phyloP scores from a whole-genome alignment of 202 grass and related monocot species.

The Schoenoplectus triqueter region DNA sequence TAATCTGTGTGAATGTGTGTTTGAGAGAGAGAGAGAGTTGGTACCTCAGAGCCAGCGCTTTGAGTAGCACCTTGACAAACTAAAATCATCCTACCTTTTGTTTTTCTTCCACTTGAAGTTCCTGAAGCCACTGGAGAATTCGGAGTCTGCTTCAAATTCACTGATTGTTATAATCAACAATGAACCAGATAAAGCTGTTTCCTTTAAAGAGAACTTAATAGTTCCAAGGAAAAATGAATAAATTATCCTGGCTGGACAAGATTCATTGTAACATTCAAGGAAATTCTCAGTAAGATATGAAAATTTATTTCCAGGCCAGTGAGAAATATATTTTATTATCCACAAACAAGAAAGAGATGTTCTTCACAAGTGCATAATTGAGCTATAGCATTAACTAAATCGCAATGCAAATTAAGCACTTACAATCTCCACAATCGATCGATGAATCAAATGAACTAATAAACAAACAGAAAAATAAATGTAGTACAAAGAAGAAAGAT shows the following conservation, averaged over 20 bases:
- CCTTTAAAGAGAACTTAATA: neutral
- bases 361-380: neutral
- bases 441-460: slow-evolving; percentile 5
- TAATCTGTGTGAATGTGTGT: neutral
- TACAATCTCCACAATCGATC: neutral
- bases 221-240: neutral
- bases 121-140: slow-evolving; percentile 64
- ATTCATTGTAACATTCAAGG: neutral
- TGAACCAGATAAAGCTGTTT: slow-evolving; percentile 6
- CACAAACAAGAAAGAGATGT: no score
- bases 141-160: slow-evolving; percentile 64
- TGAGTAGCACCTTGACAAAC: slow-evolving; percentile 76
- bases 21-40: slow-evolving; percentile 18
- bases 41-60: slow-evolving; percentile 61
- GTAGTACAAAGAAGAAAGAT: neutral
- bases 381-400: slow-evolving; percentile 30
- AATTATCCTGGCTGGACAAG: neutral
- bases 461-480: neutral
- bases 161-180: slow-evolving; percentile 18
- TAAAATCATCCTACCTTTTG: slow-evolving; percentile 67
- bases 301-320: no score
- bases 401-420: slow-evolving; percentile 5
- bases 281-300: no score
- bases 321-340: no score
- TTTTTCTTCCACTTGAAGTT: slow-evolving; percentile 71